Evolutionary conservation across 2,329 filamentous ascomycete species (phyloP), one percentile per base, ranked within the genome.

Genomic region (Trichoderma sp.): DNA sequence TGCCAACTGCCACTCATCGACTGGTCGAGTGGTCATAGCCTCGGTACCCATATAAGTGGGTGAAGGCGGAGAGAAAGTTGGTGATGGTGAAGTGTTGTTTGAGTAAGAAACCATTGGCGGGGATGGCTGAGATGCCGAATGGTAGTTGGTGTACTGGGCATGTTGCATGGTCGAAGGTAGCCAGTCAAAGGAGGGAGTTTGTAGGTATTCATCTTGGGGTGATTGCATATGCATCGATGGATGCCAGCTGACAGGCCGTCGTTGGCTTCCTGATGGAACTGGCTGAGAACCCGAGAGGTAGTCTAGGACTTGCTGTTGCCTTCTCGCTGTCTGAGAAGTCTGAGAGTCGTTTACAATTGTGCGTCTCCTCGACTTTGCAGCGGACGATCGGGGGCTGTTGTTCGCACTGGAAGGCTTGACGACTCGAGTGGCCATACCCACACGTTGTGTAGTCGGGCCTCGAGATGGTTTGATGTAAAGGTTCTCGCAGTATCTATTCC

Each of bases 161-260:
- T 82, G 81, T 60, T 82, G 79, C 71, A 81, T 79, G 56, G 73
- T 77, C 43, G 80, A 77, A 5, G 80, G 77, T 8, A 84, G 79
- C 43, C 84, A 80, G 14, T 82, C 77, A 74, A 85, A 84, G 74
- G 81, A 78, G 43, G 79, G 79, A 24, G 82, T 82, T 71, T 80
- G 64, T 43, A 83, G 80, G 56, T 80, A 77, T 67, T 83, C 81
- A 62, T 81, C 79, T 72, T 81, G 80, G 18, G 82, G 78, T 77
- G 79, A 75, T 58, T 79, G 80, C 24, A 83, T 80, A 72, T 88
- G 84, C 11, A 90, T 88, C 26, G 88, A 87, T 3, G 92, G 91
- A 79, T 94, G 92, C 92, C 92, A 94, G 84, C 92, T 94, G 60
- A 93, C 84, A 6, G 92, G 92, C 56, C 92, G 87, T 67, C 82